Evolutionary conservation across 176 grass and related monocot species (phyloP).

Genomic region (Oryza longistaminata): DNA sequence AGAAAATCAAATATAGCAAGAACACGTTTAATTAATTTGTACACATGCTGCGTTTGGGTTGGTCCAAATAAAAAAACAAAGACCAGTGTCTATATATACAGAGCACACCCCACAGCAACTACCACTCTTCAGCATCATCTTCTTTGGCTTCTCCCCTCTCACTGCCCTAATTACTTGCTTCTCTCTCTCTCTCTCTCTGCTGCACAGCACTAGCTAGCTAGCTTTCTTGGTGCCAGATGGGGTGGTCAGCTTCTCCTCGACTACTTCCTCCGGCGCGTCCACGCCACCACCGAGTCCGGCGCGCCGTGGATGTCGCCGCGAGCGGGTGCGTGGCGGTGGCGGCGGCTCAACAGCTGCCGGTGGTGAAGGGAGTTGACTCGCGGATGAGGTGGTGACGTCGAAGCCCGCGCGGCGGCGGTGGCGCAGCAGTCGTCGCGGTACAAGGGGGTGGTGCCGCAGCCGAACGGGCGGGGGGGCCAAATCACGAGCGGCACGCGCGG

Average conservation of each 20-base stretch:
- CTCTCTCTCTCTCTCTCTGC: too few relatives aligned
- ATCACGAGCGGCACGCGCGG: conserved; percentile 95
- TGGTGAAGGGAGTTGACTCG: not conserved
- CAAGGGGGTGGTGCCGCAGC: conserved; percentile 98
- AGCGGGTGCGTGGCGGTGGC: not conserved
- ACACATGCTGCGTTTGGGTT: not conserved
- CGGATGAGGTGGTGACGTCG: conserved; percentile 40
- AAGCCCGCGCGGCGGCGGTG: not conserved
- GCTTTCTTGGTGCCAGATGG: not conserved
- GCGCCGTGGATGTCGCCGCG: not conserved
- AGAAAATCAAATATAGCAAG: not conserved
- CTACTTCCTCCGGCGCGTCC: conserved; percentile 37
- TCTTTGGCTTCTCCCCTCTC: not conserved
- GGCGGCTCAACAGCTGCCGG: not conserved
- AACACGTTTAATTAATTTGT: not conserved
- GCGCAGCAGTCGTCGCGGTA: conserved; percentile 60
- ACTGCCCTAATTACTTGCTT: not conserved
- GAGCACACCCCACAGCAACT: not conserved
- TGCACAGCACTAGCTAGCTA: too few relatives aligned
- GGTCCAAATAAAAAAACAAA: not conserved
- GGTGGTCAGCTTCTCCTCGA: conserved; percentile 15
- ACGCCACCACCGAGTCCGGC: conserved; percentile 53
- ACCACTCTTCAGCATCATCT: not conserved
- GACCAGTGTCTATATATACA: not conserved
- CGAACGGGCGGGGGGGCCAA: conserved; percentile 98